Conservation (phyloP, 2,329 filamentous ascomycete species). For the Cytospora schulzeri region DNA sequence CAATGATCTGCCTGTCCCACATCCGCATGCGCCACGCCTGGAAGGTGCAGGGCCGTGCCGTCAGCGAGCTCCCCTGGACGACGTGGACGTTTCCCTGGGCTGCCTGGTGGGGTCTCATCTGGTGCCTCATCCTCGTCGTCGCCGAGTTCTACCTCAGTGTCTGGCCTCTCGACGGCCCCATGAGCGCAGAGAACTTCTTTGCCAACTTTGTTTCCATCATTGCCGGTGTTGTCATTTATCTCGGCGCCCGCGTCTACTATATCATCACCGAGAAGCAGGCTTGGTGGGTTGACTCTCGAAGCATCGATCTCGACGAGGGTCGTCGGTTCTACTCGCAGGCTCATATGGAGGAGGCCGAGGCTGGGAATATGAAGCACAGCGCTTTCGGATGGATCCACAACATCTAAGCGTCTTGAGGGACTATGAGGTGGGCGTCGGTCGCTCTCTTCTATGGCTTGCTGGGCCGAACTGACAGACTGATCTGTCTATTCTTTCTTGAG, state of each 20-base stretch:
- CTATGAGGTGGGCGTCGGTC: background rate
- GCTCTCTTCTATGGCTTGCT: background rate
- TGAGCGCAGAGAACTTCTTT: constrained; percentile 47
- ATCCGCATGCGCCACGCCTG: constrained; percentile 46
- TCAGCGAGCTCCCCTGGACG: constrained; percentile 44
- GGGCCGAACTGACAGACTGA: background rate
- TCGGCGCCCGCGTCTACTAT: constrained; percentile 42
- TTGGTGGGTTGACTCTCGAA: constrained; percentile 35
- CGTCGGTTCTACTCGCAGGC: constrained; percentile 28
- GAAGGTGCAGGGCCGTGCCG: constrained; percentile 42
- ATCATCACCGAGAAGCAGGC: constrained; percentile 39
- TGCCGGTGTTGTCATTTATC: constrained; percentile 44
- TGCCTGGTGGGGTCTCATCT: constrained; percentile 46
- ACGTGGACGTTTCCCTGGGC: constrained; percentile 47
- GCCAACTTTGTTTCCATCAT: constrained; percentile 49
- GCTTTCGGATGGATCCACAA: constrained; percentile 30
- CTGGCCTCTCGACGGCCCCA: constrained; percentile 42
- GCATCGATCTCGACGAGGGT: constrained; percentile 40
- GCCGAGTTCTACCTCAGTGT: constrained; percentile 51
- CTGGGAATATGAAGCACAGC: constrained; percentile 6
- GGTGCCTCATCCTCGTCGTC: constrained; percentile 47
- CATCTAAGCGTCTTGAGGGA: background rate
- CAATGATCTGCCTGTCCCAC: constrained; percentile 46
- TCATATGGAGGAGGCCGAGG: constrained; percentile 17
- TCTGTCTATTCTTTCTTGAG: background rate